Evolutionary conservation across 179 eudicot genomes (phyloP).

Genomic region (Silene coronaria): DNA sequence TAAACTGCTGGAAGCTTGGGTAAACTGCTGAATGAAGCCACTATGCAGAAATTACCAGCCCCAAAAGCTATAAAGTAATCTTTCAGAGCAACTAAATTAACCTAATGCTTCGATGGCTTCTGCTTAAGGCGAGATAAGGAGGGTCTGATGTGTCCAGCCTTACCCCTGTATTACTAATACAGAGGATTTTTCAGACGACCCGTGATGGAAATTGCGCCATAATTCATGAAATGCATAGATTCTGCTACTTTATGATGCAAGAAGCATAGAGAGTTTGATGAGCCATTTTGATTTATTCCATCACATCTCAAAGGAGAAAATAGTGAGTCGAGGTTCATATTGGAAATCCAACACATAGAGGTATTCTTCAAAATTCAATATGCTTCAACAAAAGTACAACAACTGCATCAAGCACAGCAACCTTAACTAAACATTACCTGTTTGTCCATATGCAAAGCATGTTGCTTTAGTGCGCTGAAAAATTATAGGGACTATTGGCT

Average conservation of each 20-base stretch:
- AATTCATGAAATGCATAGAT: background rate
- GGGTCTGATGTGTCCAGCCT: background rate
- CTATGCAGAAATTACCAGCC: background rate
- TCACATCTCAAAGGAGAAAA: background rate
- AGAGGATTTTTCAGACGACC: background rate
- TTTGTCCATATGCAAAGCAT: slow-evolving; percentile 99
- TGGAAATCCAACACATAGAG: background rate
- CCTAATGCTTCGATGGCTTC: background rate
- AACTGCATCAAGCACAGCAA: background rate
- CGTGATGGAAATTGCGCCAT: background rate
- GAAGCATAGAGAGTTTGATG: background rate
- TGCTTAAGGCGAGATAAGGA: background rate
- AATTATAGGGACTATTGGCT: slow-evolving; percentile 93
- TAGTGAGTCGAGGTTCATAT: background rate
- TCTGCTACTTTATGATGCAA: background rate
- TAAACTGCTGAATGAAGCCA: background rate
- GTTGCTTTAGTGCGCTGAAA: slow-evolving; percentile 98
- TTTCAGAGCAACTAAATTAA: background rate
- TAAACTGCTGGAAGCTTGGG: background rate
- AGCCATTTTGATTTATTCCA: background rate
- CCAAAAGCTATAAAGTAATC: background rate
- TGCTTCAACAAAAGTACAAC: background rate
- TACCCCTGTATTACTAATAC: background rate
- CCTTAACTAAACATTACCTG: slow-evolving; percentile 42
- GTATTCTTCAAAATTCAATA: background rate